Conservation (phyloP, 306 rosid species). For the Quercus ilex region DNA sequence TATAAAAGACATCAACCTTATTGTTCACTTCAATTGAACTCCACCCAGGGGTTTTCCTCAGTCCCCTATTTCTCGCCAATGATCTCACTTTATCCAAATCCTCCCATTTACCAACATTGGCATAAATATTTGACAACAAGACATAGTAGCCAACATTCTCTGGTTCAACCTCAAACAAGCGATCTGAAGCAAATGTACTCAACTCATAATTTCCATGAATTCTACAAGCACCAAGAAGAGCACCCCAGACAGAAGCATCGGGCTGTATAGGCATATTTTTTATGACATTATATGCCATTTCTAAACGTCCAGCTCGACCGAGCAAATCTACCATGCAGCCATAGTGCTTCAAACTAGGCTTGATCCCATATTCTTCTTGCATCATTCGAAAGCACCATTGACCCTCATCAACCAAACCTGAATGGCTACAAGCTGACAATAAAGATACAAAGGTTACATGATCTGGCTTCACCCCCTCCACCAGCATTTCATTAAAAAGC, state of each 20-base stretch:
- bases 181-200: slow-evolving; percentile 40
- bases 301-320: slow-evolving; percentile 48
- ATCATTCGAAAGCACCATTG: slow-evolving; percentile 35
- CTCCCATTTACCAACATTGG: slow-evolving; percentile 46
- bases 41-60: slow-evolving; percentile 53
- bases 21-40: slow-evolving; percentile 51
- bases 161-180: slow-evolving; percentile 41
- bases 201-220: slow-evolving; percentile 45
- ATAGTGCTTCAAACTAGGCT: slow-evolving; percentile 38
- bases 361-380: slow-evolving; percentile 41
- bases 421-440: slow-evolving; percentile 52
- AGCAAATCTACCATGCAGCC: slow-evolving; percentile 57
- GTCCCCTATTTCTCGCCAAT: slow-evolving; percentile 38
- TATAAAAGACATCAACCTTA: slow-evolving; percentile 47
- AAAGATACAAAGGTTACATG: slow-evolving; percentile 40
- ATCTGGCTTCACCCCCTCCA: slow-evolving; percentile 35
- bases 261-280: slow-evolving; percentile 41
- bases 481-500: slow-evolving; percentile 40
- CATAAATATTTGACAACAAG: slow-evolving; percentile 44
- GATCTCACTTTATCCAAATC: slow-evolving; percentile 46
- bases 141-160: slow-evolving; percentile 50
- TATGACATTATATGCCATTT: slow-evolving; percentile 36
- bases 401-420: slow-evolving; percentile 46
- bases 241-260: slow-evolving; percentile 54
- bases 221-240: slow-evolving; percentile 60